Base-by-base conservation (phyloP, 495 filamentous ascomycete species). In the Aspergillus diversus region DNA sequence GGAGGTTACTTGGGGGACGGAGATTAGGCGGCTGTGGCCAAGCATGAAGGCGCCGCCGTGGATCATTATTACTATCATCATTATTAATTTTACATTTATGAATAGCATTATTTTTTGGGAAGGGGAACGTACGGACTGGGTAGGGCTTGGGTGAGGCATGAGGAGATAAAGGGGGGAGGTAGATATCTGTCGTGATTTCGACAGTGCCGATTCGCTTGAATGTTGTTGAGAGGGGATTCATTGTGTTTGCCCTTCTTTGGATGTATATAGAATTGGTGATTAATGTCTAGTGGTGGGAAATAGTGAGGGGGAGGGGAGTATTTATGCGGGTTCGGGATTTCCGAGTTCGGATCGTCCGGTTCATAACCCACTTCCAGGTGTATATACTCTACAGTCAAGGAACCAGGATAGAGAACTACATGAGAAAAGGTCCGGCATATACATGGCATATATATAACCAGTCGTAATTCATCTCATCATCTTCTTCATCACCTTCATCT, bases 11-110 rank as follows among this genome's bases (percentile, higher is more conserved):
- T 75, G 71, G 5, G 69, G 64, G 8, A 71, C 56, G 31, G 68
- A 74, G 55, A 76, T 68, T 71, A 76, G 74, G 12, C 69, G 51
- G 3, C 70, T 71, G 59, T 74, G 67, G 49, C 73, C 74, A 33
- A 76, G 72, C 72, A 78, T 78, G 60, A 78, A 78, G 33, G 71
- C 73, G 35, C 75, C 75, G 54, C 74, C 74, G 66, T 78, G 75
- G 53, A 78, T 77, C 53, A 72, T 63, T 46, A 78, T 75, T 32
- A 78, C 75, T 75, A 39, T 46, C 35, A 15, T 60, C 42, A 48
- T 33, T 43, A 54, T 15, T 16, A 46, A 16, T 8, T 56, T 48
- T 52, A 11, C 17, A 17, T 6, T 11, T 50, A 7, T 43, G 3
- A 50, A 50, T 17, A 50, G 21, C 11, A 50, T 50, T 5, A 33